Evolutionary conservation across 305 asterid species (phyloP).

Genomic region (Solanum chacoense): DNA sequence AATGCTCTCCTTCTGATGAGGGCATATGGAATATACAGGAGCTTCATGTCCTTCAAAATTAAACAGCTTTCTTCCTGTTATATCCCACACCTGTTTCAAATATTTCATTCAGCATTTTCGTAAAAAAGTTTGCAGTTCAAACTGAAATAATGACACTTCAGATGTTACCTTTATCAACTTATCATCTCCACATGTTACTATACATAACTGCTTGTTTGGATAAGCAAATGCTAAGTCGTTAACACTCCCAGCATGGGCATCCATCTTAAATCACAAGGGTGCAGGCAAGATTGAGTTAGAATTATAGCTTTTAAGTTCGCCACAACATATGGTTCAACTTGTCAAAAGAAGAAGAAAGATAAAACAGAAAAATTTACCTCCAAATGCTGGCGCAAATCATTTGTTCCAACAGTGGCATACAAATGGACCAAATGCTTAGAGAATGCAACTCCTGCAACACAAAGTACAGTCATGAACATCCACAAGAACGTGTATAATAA

Average conservation of each 20-base stretch:
- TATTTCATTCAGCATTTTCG: neutral
- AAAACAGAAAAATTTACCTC: conserved; percentile 32
- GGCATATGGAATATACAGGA: conserved; percentile 75
- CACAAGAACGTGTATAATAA: neutral
- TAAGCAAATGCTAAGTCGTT: conserved; percentile 76
- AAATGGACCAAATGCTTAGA: conserved; percentile 68
- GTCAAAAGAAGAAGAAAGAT: neutral
- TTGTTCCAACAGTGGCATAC: conserved; percentile 52
- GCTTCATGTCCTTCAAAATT: conserved; percentile 81
- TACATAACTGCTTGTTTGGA: conserved; percentile 69
- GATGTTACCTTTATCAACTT: conserved; percentile 56
- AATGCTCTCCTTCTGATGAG: conserved; percentile 79
- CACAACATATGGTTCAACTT: neutral
- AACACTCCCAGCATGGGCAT: conserved; percentile 69
- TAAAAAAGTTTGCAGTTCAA: neutral
- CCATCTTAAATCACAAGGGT: conserved; percentile 41
- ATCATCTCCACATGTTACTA: conserved; percentile 84
- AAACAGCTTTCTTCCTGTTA: conserved; percentile 51
- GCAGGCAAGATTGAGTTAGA: neutral
- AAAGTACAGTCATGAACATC: conserved; percentile 7
- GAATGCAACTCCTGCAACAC: conserved; percentile 71
- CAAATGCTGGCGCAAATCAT: conserved; percentile 59
- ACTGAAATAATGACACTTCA: neutral
- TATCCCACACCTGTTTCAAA: conserved; percentile 72
- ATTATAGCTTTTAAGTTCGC: neutral